phyloP scores from a whole-genome alignment of 2,329 filamentous ascomycete species.

The Sphaerulina vaccinii region DNA sequence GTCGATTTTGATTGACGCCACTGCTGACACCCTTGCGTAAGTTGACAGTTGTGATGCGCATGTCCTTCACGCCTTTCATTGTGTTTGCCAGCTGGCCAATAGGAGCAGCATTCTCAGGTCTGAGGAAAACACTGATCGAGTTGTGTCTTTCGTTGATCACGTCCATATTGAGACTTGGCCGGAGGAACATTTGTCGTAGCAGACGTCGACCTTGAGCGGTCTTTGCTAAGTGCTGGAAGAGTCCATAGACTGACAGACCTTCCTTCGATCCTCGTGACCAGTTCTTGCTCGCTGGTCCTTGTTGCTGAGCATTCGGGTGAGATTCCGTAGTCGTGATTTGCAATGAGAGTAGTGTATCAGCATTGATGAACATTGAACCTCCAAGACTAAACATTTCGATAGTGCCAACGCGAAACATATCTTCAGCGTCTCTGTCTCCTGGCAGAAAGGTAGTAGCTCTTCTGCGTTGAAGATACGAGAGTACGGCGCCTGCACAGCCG shows the following conservation, averaged over 20 bases:
- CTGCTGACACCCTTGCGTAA: conserved; percentile 73
- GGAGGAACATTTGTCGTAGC: conserved; percentile 77
- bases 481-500: conserved; percentile 81
- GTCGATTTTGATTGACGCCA: conserved; percentile 56
- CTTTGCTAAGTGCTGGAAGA: conserved; percentile 72
- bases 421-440: conserved; percentile 55
- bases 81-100: conserved; percentile 58
- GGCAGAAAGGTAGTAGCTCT: conserved; percentile 62
- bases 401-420: conserved; percentile 59
- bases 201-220: conserved; percentile 75
- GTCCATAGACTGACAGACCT: conserved; percentile 76
- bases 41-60: conserved; percentile 65
- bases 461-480: conserved; percentile 74
- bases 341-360: conserved; percentile 75
- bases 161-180: conserved; percentile 67
- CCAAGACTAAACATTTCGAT: conserved; percentile 74
- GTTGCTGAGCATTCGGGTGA: conserved; percentile 77
- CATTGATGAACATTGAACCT: conserved; percentile 71
- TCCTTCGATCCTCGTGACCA: conserved; percentile 66
- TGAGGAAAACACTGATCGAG: conserved; percentile 65
- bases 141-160: conserved; percentile 70
- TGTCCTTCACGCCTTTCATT: conserved; percentile 72
- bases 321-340: conserved; percentile 82
- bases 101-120: conserved; percentile 62
- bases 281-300: conserved; percentile 61